A percentile compares a stretch with the other conserved stretches of the same genome.
Conservation (phyloP, 2,329 filamentous ascomycete species). For the Metarhizium anisopliae region DNA sequence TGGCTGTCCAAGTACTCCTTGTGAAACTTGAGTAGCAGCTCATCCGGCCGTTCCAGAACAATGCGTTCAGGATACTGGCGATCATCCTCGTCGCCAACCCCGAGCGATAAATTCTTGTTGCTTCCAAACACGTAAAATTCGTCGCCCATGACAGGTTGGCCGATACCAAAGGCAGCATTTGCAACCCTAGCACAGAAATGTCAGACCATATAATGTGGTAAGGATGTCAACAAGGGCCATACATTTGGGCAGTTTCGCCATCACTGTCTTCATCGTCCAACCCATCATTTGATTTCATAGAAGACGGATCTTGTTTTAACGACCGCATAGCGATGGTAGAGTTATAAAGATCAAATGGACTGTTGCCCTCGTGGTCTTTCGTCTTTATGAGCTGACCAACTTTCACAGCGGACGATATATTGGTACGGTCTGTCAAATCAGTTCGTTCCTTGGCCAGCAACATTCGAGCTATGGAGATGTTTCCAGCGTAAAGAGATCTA, state of each 20-base stretch:
- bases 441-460: constrained; percentile 71
- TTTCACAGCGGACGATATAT: constrained; percentile 46
- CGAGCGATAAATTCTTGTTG: constrained; percentile 89
- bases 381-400: constrained; percentile 79
- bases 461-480: constrained; percentile 74
- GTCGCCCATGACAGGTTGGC: constrained; percentile 45
- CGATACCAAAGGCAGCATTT: constrained; percentile 11
- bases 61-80: constrained; percentile 88
- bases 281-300: constrained; percentile 40
- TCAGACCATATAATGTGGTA: background rate
- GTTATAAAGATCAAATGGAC: constrained; percentile 87
- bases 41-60: constrained; percentile 63
- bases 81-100: constrained; percentile 92
- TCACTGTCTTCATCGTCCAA: constrained; percentile 46
- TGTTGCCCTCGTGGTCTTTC: constrained; percentile 91
- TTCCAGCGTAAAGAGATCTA: constrained; percentile 81
- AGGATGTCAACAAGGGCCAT: constrained; percentile 10
- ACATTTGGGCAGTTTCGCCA: constrained; percentile 18
- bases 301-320: constrained; percentile 40
- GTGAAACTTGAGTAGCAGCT: constrained; percentile 66
- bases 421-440: constrained; percentile 50
- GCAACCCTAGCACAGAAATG: constrained; percentile 9
- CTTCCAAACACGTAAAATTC: constrained; percentile 93
- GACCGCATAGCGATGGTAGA: constrained; percentile 74
- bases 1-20: constrained; percentile 51